phyloP scores from a whole-genome alignment of 1,284 basidiomycete species.

The Xanthoconium separans region DNA sequence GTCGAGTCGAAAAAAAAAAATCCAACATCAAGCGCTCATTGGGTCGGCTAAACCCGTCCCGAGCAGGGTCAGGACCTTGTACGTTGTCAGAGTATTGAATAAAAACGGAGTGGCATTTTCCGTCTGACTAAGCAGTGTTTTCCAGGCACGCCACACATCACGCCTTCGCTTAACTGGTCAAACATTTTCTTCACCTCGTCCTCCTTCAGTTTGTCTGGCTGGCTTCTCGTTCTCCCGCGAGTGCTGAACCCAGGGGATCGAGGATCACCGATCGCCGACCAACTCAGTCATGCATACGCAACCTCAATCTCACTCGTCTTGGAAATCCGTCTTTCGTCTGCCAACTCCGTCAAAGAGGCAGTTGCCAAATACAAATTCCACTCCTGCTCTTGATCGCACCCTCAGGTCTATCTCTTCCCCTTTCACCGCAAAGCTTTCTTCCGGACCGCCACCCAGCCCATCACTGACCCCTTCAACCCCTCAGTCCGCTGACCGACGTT shows the following conservation, averaged over 20 bases:
- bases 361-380: slow-evolving; percentile 15
- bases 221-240: slow-evolving; percentile 12
- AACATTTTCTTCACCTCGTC: slow-evolving; percentile 24
- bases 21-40: not conserved
- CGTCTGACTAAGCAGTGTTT: slow-evolving; percentile 32
- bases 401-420: slow-evolving; percentile 39
- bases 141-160: slow-evolving; percentile 12
- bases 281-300: slow-evolving; percentile 26
- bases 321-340: slow-evolving; percentile 37
- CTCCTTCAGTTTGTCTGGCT: not conserved
- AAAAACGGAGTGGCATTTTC: slow-evolving; percentile 25
- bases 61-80: not conserved
- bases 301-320: slow-evolving; percentile 30
- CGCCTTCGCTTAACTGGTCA: slow-evolving; percentile 12
- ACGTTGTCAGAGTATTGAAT: too few relatives aligned
- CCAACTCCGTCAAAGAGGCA: slow-evolving; percentile 33
- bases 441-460: slow-evolving; percentile 41
- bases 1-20: not conserved
- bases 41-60: not conserved
- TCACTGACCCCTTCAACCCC: slow-evolving; percentile 52
- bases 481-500: slow-evolving; percentile 50
- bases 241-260: slow-evolving; percentile 14
- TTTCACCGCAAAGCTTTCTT: slow-evolving; percentile 15
- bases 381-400: slow-evolving; percentile 26
- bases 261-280: slow-evolving; percentile 26